phyloP scores from a whole-genome alignment of 73 alveolate genomes.

The Blepharisma japonicum region DNA sequence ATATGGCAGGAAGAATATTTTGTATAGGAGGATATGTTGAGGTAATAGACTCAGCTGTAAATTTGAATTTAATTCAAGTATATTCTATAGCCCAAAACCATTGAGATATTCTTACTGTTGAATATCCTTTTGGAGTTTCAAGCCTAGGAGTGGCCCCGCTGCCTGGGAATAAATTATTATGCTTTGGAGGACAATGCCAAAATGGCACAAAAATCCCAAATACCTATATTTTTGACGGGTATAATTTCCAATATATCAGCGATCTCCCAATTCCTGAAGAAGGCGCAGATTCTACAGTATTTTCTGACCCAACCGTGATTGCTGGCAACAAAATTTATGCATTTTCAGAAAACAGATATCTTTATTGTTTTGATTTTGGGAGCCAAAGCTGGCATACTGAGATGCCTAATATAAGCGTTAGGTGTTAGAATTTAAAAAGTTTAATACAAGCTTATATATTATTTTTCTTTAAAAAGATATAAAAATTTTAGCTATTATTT shows the following conservation, averaged over 20 bases:
- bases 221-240: conserved; percentile 19
- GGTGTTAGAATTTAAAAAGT: too few species aligned
- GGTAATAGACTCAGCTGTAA: conserved; percentile 1
- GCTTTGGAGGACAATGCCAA: conserved; percentile 24
- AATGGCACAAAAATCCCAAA: not conserved
- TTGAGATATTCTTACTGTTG: conserved; percentile 19
- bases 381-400: too few species aligned
- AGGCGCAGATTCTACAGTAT: not conserved
- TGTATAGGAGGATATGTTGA: conserved; percentile 25
- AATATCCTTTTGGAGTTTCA: conserved; percentile 12
- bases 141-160: not conserved
- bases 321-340: not conserved
- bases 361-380: not conserved
- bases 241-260: not conserved
- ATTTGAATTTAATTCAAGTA: not conserved
- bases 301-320: conserved; percentile 4
- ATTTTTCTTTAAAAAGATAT: too few species aligned
- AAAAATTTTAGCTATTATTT: too few species aligned
- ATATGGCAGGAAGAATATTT: not conserved
- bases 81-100: not conserved
- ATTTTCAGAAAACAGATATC: not conserved
- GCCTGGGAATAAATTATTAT: not conserved
- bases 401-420: too few species aligned
- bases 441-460: too few species aligned
- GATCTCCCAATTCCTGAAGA: conserved; percentile 19